Evolutionary conservation across 148 eudicot species (phyloP).

Genomic region (Rheum nobile): DNA sequence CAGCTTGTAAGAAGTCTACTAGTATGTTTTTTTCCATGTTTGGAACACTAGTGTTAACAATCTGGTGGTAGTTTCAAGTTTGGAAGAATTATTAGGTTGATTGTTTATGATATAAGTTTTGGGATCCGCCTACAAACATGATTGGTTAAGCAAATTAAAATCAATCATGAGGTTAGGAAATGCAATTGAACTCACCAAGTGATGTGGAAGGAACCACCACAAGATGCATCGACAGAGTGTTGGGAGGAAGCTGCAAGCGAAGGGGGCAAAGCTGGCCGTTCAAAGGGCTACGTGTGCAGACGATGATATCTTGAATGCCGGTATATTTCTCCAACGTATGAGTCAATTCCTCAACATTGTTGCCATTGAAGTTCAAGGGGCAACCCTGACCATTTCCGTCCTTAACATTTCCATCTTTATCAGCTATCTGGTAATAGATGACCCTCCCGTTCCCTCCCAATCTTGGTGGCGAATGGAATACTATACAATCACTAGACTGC

Average conservation of each 20-base stretch:
- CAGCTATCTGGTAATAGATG: conserved; percentile 43
- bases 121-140: no score
- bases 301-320: conserved; percentile 31
- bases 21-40: no score
- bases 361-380: conserved; percentile 37
- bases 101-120: no score
- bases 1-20: background rate
- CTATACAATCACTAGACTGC: conserved; percentile 53
- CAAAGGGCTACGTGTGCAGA: conserved; percentile 53
- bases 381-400: conserved; percentile 25
- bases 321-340: conserved; percentile 39
- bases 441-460: conserved; percentile 57
- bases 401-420: conserved; percentile 24
- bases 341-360: conserved; percentile 43
- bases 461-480: conserved; percentile 36
- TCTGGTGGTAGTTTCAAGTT: no score
- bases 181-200: conserved; percentile 9
- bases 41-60: no score
- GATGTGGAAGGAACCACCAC: conserved; percentile 42
- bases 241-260: conserved; percentile 58
- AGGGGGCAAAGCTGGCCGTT: conserved; percentile 57
- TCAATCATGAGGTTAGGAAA: no score
- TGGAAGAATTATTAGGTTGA: no score
- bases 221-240: conserved; percentile 43
- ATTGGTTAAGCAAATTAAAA: no score